phyloP scores from a whole-genome alignment of 495 filamentous ascomycete genomes.

The Penicillium malachiteum region DNA sequence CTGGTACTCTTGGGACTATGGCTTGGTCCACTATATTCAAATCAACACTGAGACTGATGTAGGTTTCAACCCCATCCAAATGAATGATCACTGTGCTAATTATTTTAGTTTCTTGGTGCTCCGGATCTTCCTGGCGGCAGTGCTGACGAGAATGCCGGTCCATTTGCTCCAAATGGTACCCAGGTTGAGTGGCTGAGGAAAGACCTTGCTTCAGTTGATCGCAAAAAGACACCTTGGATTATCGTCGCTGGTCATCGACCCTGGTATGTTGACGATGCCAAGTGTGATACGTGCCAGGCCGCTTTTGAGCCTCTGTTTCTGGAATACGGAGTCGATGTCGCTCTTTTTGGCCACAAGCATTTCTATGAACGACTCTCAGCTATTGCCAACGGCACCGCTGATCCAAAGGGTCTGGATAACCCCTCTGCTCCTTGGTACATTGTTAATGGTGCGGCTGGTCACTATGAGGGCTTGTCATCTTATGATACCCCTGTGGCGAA shows the following conservation, averaged over 20 bases:
- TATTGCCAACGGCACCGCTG: conserved; percentile 27
- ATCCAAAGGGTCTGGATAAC: conserved; percentile 38
- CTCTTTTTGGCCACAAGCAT: conserved; percentile 52
- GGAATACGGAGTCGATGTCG: conserved; percentile 53
- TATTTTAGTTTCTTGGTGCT: conserved; percentile 31
- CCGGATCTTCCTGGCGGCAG: conserved; percentile 43
- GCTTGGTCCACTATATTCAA: conserved; percentile 4
- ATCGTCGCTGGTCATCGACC: conserved; percentile 49
- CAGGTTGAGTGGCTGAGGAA: conserved; percentile 48
- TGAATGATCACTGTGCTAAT: background rate
- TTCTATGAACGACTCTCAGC: conserved; percentile 39
- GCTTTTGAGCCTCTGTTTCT: conserved; percentile 52
- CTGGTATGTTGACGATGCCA: conserved; percentile 46
- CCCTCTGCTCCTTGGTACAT: conserved; percentile 50
- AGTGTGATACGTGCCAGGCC: conserved; percentile 43
- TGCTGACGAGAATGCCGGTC: conserved; percentile 37
- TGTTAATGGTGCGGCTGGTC: conserved; percentile 31
- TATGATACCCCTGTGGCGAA: background rate
- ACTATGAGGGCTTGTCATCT: conserved; percentile 29
- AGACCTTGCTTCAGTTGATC: conserved; percentile 48
- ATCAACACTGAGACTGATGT: conserved; percentile 23
- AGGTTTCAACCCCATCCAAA: background rate
- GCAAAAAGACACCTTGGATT: conserved; percentile 45
- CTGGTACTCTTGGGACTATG: conserved; percentile 13
- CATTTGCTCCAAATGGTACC: conserved; percentile 39